Conservation (phyloP, 202 grass and related monocot species). For the Alloteropsis angusta region DNA sequence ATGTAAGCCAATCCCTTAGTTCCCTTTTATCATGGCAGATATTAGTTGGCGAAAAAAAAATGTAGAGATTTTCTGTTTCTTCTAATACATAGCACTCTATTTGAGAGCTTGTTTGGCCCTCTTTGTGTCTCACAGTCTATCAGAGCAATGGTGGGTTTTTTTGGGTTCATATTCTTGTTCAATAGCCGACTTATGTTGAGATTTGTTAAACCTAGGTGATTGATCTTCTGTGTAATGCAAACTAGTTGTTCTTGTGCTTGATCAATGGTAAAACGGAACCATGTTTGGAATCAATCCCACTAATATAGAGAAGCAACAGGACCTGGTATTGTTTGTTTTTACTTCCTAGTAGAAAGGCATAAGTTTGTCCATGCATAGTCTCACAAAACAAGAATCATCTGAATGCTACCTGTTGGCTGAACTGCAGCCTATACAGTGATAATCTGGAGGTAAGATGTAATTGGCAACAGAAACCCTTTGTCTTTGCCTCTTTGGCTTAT, state of each 20-base stretch:
- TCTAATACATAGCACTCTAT: neutral
- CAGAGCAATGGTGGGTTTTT: neutral
- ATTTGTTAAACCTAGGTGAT: neutral
- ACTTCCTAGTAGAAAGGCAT: neutral
- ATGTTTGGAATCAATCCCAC: neutral
- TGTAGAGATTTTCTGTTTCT: neutral
- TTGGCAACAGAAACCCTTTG: neutral
- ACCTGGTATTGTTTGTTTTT: too few relatives aligned
- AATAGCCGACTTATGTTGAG: neutral
- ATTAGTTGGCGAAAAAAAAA: neutral
- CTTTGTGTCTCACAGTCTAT: neutral
- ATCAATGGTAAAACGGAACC: neutral
- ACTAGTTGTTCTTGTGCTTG: neutral
- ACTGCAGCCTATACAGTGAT: neutral
- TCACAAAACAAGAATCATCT: neutral
- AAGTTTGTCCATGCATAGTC: neutral
- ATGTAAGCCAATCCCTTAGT: neutral
- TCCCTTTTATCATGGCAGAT: neutral
- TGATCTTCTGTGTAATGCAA: neutral
- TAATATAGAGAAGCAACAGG: neutral
- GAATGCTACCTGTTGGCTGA: neutral
- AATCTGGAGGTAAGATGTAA: neutral
- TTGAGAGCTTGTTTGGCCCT: neutral
- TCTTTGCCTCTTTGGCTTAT: neutral
- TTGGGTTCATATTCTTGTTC: neutral